phyloP scores from a whole-genome alignment of 257 asterid species.

The Capsicum pubescens region DNA sequence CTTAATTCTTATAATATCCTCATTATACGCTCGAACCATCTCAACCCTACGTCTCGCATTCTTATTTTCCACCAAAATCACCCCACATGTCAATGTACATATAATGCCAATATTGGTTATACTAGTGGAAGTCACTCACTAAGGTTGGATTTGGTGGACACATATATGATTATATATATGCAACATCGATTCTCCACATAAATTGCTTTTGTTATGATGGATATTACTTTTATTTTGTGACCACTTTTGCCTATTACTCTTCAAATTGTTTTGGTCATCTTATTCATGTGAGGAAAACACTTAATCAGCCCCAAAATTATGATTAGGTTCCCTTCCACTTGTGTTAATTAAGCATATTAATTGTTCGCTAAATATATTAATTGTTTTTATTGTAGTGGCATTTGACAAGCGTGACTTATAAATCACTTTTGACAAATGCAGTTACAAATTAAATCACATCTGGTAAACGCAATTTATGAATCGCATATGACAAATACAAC shows the following conservation, averaged over 20 bases:
- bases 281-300: slow-evolving; percentile 30
- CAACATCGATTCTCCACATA: slow-evolving; percentile 42
- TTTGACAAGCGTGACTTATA: no score
- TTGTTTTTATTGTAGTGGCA: no score
- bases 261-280: slow-evolving; percentile 23
- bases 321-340: slow-evolving; percentile 32
- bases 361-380: no score
- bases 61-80: no score
- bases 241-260: neutral
- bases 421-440: no score
- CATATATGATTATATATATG: slow-evolving; percentile 29
- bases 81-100: no score
- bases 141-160: slow-evolving; percentile 39
- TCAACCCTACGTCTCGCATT: no score
- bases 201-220: neutral
- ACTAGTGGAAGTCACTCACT: slow-evolving; percentile 54
- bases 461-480: no score
- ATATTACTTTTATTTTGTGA: neutral
- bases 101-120: slow-evolving; percentile 37
- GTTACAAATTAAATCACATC: no score
- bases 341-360: neutral
- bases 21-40: no score
- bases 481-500: no score
- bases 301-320: slow-evolving; percentile 25
- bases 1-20: no score